Base-by-base conservation (phyloP, 106 monocot genomes). In the Gastrodia elata region DNA sequence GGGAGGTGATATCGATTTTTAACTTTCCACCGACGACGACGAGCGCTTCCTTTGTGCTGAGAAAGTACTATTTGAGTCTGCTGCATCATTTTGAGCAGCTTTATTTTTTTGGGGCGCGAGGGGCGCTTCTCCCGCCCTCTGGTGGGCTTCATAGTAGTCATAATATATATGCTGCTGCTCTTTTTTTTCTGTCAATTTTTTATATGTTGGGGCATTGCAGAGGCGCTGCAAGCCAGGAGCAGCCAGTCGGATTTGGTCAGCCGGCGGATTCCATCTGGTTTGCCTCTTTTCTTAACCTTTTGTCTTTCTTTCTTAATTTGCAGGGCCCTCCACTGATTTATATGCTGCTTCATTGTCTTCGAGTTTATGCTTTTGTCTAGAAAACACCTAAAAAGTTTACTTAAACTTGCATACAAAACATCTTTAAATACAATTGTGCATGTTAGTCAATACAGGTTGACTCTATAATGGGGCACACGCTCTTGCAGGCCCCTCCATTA, bases 11-110 rank as follows among this genome's bases (percentile, higher is more conserved):
- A 38, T 65, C 82, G 9, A 71, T 73, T 25, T 94, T 91, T 71
- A 87, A 83, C 64, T 94, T 94, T 28, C 91, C 94, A 22, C 68
- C 88, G 2, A 94, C 91, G 18, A 94, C 91, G 33, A 94, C 94
- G 4, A 94, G 91, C 67, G 94, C 94, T 41, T 94, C 94, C 35
- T 94, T 81, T 38, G 94, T 91, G 46, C 81, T 94, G 13, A 84
- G 88, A 71, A 94, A 86, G 77, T 94, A 94, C 52, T 94, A 94
- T 71, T 57, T 91, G 35, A 89, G 84, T 57, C 84, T 94, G 39
- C 84, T 94, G 57, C 72, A 89, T 43, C 87, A 87, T 70, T 94
- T 83, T 65, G 94, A 94, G 58, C 88, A 91, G 64, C 85, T 94
- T 33, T 91, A 94, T 61, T 94, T 81, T 78, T 94, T 94, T 70